Evolutionary conservation across 768 basidiomycete genomes (phyloP).

Genomic region (Russula brevipes): DNA sequence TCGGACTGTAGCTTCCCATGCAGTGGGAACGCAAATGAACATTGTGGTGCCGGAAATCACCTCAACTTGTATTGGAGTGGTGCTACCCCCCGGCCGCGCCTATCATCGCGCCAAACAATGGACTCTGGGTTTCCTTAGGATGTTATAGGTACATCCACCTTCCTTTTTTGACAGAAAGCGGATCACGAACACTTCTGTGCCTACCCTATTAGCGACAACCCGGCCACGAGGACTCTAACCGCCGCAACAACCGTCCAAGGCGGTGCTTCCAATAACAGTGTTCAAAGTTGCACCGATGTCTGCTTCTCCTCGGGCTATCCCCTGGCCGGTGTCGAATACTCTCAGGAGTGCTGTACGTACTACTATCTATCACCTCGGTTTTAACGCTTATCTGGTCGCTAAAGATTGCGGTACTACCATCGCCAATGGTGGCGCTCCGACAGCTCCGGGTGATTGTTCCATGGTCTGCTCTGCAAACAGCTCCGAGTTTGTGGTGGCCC

Average conservation of each 20-base stretch:
- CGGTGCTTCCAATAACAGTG: conserved; percentile 44
- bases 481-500: conserved; percentile 70
- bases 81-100: conserved; percentile 48
- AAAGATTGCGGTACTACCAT: conserved; percentile 49
- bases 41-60: conserved; percentile 55
- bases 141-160: conserved; percentile 54
- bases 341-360: conserved; percentile 48
- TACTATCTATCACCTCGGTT: neutral
- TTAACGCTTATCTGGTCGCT: neutral
- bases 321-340: conserved; percentile 38
- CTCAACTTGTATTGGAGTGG: conserved; percentile 66
- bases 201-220: conserved; percentile 32
- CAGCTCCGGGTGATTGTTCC: conserved; percentile 50
- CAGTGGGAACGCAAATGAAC: conserved; percentile 50
- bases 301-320: conserved; percentile 52
- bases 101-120: conserved; percentile 47
- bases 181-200: conserved; percentile 4
- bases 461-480: conserved; percentile 62
- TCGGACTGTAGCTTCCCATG: conserved; percentile 61
- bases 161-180: conserved; percentile 4
- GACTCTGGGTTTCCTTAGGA: conserved; percentile 66
- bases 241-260: conserved; percentile 29
- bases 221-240: conserved; percentile 33
- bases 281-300: conserved; percentile 53
- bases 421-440: conserved; percentile 43